Evolutionary conservation across 1,284 basidiomycete species (phyloP).

Genomic region (Austroboletus niveus): DNA sequence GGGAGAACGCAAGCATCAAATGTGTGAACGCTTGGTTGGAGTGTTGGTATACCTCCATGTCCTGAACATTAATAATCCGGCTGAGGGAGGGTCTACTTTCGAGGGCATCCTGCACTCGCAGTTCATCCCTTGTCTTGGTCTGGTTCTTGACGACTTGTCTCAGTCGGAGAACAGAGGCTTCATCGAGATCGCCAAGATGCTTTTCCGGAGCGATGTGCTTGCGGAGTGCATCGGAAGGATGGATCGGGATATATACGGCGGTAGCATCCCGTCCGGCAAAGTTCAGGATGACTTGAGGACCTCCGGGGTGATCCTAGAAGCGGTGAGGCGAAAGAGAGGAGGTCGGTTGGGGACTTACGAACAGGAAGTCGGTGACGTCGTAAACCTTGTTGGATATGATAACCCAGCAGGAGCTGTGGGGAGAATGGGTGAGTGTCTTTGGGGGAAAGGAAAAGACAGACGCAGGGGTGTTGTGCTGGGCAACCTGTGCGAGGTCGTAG

Average conservation of each 20-base stretch:
- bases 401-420: constrained; percentile 77
- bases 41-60: constrained; percentile 63
- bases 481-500: constrained; percentile 41
- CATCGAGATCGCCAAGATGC: constrained; percentile 70
- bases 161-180: constrained; percentile 46
- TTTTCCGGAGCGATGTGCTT: constrained; percentile 65
- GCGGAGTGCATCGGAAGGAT: constrained; percentile 68
- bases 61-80: constrained; percentile 68
- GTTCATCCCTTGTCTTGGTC: constrained; percentile 66
- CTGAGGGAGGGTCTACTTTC: constrained; percentile 62
- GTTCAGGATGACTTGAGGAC: constrained; percentile 71
- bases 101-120: constrained; percentile 61
- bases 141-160: constrained; percentile 40
- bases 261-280: constrained; percentile 85
- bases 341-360: constrained; percentile 39
- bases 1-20: not conserved
- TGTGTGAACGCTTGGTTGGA: not conserved
- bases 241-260: constrained; percentile 67
- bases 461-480: constrained; percentile 53
- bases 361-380: constrained; percentile 84
- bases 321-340: constrained; percentile 3
- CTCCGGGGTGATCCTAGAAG: constrained; percentile 77
- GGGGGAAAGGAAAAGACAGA: constrained; percentile 25
- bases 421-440: not conserved
- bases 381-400: constrained; percentile 77